phyloP scores from a whole-genome alignment of 139 green algal genomes.

The Tetratostichococcus sp. region DNA sequence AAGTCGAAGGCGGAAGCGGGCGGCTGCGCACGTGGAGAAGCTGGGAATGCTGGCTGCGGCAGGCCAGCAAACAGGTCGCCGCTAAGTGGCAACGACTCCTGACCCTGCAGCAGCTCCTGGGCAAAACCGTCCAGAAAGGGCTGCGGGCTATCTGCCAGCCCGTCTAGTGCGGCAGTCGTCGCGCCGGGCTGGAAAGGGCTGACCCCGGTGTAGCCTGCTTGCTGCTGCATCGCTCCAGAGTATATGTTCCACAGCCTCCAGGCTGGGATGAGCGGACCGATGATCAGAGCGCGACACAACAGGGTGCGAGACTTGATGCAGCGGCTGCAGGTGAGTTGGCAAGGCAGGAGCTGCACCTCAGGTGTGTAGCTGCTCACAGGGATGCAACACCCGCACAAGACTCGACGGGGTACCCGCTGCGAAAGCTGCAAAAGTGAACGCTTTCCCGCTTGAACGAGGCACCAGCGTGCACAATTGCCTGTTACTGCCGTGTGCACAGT shows the following conservation, averaged over 20 bases:
- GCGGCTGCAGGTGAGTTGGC: too few species aligned
- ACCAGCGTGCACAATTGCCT: too few species aligned
- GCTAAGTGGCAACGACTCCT: neutral
- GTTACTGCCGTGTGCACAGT: too few species aligned
- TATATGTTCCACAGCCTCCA: neutral
- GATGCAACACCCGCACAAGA: too few species aligned
- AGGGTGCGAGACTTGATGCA: too few species aligned
- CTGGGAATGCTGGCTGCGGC: neutral
- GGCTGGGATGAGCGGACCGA: too few species aligned
- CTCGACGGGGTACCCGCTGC: too few species aligned
- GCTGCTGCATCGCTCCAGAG: neutral
- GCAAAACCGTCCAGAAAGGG: neutral
- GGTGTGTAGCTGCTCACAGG: too few species aligned
- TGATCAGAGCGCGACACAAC: too few species aligned
- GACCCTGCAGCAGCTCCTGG: neutral
- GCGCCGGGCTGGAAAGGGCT: neutral
- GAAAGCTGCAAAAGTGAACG: too few species aligned
- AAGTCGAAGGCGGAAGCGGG: neutral
- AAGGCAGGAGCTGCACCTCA: too few species aligned
- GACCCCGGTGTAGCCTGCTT: neutral
- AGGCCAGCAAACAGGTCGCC: neutral
- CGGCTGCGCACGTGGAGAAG: neutral
- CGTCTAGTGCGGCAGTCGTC: neutral
- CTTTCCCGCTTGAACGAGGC: too few species aligned
- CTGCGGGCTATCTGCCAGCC: neutral